These are phyloP conservation scores for Dendrobium huoshanense DNA, from an alignment of 106 monocot genomes.

Conservation along the genomic window DNA sequence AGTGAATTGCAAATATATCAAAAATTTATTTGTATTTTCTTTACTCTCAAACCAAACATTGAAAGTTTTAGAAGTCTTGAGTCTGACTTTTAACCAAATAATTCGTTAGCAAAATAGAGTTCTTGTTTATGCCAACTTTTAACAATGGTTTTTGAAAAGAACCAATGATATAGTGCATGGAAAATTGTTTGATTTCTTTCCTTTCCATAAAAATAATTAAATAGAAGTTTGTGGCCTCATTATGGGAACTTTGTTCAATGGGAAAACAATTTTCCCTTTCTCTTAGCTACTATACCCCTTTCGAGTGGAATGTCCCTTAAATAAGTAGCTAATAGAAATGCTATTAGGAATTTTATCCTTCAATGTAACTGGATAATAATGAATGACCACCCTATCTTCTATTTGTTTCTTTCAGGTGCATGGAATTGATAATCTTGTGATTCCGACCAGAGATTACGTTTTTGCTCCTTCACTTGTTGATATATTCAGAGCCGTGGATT, in stretches of 20 bases:
- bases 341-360: not conserved
- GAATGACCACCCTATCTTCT: not conserved
- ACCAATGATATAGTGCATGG: not conserved
- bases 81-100: too few species aligned
- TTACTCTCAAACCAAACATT: too few species aligned
- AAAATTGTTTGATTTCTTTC: not conserved
- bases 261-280: not conserved
- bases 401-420: conserved; percentile 28
- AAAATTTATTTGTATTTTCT: too few species aligned
- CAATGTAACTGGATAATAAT: not conserved
- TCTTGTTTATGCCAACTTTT: not conserved
- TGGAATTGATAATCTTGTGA: conserved; percentile 66
- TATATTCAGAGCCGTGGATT: conserved; percentile 41
- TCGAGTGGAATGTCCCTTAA: not conserved
- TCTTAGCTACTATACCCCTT: not conserved
- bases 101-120: not conserved
- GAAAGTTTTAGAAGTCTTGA: too few species aligned
- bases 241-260: not conserved
- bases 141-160: not conserved
- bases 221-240: not conserved
- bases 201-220: not conserved
- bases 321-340: not conserved
- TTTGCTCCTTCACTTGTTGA: conserved; percentile 56
- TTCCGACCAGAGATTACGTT: conserved; percentile 72
- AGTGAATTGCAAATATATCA: too few species aligned